Evolutionary conservation across 2,329 filamentous ascomycete genomes (phyloP).

Genomic region (Nannizzia gypsea): DNA sequence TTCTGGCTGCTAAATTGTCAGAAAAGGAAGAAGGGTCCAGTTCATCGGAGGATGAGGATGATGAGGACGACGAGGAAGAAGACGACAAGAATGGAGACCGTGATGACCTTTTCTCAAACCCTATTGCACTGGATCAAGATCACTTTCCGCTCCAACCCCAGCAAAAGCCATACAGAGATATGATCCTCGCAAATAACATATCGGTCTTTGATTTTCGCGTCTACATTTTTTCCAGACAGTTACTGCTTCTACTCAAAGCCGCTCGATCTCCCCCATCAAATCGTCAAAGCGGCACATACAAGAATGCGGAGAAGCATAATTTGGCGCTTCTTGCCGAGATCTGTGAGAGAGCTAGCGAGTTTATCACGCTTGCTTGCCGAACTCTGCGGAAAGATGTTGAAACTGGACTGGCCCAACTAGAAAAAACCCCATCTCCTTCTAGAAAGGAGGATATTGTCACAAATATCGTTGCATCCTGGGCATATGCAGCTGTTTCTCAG

Average conservation of each 20-base stretch:
- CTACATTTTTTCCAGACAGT: slow-evolving; percentile 85
- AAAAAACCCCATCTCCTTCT: slow-evolving; percentile 22
- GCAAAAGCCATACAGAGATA: slow-evolving; percentile 72
- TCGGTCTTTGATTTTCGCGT: slow-evolving; percentile 91
- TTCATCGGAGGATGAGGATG: slow-evolving; percentile 7
- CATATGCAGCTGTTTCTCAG: slow-evolving; percentile 34
- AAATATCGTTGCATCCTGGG: slow-evolving; percentile 39
- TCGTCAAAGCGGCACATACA: slow-evolving; percentile 19
- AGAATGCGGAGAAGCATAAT: slow-evolving; percentile 37
- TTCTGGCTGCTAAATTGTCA: slow-evolving; percentile 31
- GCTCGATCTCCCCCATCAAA: slow-evolving; percentile 48
- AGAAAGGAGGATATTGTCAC: slow-evolving; percentile 25
- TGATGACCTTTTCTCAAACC: slow-evolving; percentile 22
- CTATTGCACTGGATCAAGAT: slow-evolving; percentile 20
- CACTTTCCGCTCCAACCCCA: slow-evolving; percentile 41
- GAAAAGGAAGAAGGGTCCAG: slow-evolving; percentile 1
- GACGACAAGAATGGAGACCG: slow-evolving; percentile 22
- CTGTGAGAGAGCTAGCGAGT: slow-evolving; percentile 68
- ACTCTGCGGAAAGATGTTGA: slow-evolving; percentile 69
- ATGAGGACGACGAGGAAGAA: slow-evolving; percentile 18
- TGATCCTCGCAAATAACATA: slow-evolving; percentile 89
- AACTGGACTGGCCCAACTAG: slow-evolving; percentile 43
- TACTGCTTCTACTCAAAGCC: slow-evolving; percentile 66
- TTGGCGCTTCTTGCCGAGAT: slow-evolving; percentile 74
- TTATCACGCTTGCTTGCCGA: slow-evolving; percentile 68